Base-by-base conservation (phyloP, 768 basidiomycete species). In the Daedalea quercina region DNA sequence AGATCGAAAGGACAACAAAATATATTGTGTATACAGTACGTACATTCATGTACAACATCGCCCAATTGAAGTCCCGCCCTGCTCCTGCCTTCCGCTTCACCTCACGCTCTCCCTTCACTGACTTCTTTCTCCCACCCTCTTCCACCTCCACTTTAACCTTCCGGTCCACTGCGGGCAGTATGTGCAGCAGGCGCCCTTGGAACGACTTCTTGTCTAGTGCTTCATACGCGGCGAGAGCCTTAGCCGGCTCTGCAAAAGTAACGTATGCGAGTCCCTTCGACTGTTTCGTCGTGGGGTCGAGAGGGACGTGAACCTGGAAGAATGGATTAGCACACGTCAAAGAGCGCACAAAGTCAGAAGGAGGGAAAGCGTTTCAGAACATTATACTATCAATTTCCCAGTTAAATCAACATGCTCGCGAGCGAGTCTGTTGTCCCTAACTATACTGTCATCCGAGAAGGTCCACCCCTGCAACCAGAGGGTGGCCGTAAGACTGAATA, bases 11-110 rank as follows among this genome's bases (percentile, higher is more conserved):
- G 53, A 57, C 43, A 20, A 47, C 47, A 33, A 63, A 51, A 63
- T 65, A 59, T 65, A 63, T 63, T 56, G 49, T 47, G 51, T 42
- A n/a, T n/a, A n/a, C n/a, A 45, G 55, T 58, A 85, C 91, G 69
- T 73, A 96, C 95, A 76, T 97, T 98, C 91, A 97, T 94, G 65
- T 94, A 97, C 52, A 98, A 66, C 78, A 93, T 87, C 49, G 85
- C 83, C 93, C 92, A 95, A 67, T 91, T 92, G 64, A 94, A 93
- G 52, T 87, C 87, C 56, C 84, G 84, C 28, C 85, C 85, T 15
- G 87, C 84, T 31, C 65, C 70, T 11, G 79, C 73, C 66, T 85
- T 93, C 53, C 81, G 75, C 63, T 85, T 83, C 31, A 76, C 76
- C 20, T 76, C 69, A 26, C 67, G 65, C 47, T 79, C 79, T 51